These are phyloP conservation scores for Pelargonium australe DNA, from an alignment of 441 rosid genomes.

Conservation along the genomic window DNA sequence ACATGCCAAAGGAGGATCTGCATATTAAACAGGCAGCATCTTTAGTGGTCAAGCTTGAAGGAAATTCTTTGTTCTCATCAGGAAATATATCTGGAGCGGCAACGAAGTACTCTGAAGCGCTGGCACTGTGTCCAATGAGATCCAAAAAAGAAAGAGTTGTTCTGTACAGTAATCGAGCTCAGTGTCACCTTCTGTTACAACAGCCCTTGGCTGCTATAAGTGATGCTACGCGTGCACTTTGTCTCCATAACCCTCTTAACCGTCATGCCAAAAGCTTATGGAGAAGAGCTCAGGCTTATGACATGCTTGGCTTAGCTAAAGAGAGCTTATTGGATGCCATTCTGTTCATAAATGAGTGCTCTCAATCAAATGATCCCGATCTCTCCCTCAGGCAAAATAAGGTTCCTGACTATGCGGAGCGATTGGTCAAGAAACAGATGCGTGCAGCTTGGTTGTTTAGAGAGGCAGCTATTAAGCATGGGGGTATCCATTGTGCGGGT, in stretches of 20 bases:
- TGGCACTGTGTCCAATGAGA: slow-evolving; percentile 83
- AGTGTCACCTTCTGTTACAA: slow-evolving; percentile 83
- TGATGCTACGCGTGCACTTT: slow-evolving; percentile 80
- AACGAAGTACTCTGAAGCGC: slow-evolving; percentile 80
- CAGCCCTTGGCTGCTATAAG: slow-evolving; percentile 85
- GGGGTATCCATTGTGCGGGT: slow-evolving; percentile 73
- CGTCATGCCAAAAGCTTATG: slow-evolving; percentile 94
- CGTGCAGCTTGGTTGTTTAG: slow-evolving; percentile 94
- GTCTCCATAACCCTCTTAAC: slow-evolving; percentile 78
- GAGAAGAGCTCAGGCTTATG: slow-evolving; percentile 98
- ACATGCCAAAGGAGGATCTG: slow-evolving; percentile 88
- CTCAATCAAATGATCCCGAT: slow-evolving; percentile 91
- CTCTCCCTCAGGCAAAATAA: slow-evolving; percentile 80
- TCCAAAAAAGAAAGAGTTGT: slow-evolving; percentile 91
- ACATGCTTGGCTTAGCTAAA: slow-evolving; percentile 84
- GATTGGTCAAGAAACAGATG: slow-evolving; percentile 95
- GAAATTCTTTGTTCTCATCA: slow-evolving; percentile 89
- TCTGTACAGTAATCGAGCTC: slow-evolving; percentile 86
- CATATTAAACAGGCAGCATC: slow-evolving; percentile 95
- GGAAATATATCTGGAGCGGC: slow-evolving; percentile 88
- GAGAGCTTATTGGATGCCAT: slow-evolving; percentile 93
- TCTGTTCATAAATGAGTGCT: slow-evolving; percentile 89
- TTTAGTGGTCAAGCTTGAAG: slow-evolving; percentile 90
- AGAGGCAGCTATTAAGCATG: slow-evolving; percentile 84
- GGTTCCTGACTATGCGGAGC: slow-evolving; percentile 95